phyloP scores from a whole-genome alignment of 352 stramenopile species.

The Aphanomyces astaci region DNA sequence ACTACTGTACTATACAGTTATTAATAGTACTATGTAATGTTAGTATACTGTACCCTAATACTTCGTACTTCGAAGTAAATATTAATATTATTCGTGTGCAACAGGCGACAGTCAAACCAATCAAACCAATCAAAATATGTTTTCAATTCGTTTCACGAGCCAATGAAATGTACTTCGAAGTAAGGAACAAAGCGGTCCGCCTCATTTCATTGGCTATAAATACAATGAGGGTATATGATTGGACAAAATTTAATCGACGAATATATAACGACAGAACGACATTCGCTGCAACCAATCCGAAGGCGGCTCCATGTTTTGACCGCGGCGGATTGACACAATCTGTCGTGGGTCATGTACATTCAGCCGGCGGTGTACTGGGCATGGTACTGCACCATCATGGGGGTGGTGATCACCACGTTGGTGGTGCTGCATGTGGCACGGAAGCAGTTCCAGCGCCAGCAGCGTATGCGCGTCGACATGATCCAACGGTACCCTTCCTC shows the following conservation, averaged over 20 bases:
- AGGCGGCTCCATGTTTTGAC: background rate
- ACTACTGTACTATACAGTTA: too few relatives aligned
- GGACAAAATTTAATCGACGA: background rate
- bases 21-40: too few relatives aligned
- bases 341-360: background rate
- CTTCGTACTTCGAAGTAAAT: too few relatives aligned
- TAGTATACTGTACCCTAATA: too few relatives aligned
- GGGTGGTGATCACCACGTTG: background rate
- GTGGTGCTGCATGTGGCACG: background rate
- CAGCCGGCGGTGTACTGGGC: slow-evolving; percentile 2
- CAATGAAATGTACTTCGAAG: too few relatives aligned
- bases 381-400: background rate
- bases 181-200: too few relatives aligned
- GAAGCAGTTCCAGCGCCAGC: background rate
- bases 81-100: too few relatives aligned
- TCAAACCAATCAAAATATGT: background rate
- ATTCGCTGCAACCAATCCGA: background rate
- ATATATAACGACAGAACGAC: background rate
- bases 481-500: background rate
- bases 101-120: background rate
- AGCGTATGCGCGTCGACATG: slow-evolving; percentile 9
- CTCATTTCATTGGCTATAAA: background rate
- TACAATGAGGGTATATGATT: too few relatives aligned
- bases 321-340: background rate
- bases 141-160: background rate